These are phyloP conservation scores for Moesziomyces antarcticus DNA, from an alignment of 1,284 basidiomycete genomes.

Conservation along the genomic window DNA sequence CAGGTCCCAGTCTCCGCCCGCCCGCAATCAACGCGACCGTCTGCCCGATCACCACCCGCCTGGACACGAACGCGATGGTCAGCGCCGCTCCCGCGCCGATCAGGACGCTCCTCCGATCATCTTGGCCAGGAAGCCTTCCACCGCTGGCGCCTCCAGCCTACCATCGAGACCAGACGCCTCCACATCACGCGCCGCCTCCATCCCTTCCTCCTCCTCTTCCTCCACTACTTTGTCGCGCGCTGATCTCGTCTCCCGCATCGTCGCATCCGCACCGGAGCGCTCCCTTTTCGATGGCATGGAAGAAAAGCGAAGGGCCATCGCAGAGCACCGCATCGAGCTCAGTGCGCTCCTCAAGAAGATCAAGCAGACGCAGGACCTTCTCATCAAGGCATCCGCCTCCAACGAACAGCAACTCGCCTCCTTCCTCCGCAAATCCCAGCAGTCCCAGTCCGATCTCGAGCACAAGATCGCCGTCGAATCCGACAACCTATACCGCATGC, in stretches of 20 bases:
- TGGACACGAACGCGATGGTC: too few relatives aligned
- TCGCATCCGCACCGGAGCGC: slow-evolving; percentile 2
- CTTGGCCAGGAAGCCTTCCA: too few relatives aligned
- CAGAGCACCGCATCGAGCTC: slow-evolving; percentile 13
- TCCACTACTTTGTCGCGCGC: background rate
- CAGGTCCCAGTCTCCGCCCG: too few relatives aligned
- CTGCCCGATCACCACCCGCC: too few relatives aligned
- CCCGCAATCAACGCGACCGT: too few relatives aligned
- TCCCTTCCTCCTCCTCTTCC: background rate
- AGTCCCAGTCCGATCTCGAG: background rate
- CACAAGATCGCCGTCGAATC: slow-evolving; percentile 13
- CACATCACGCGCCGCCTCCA: background rate
- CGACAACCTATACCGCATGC: slow-evolving; percentile 13
- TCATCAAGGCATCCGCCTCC: slow-evolving; percentile 3
- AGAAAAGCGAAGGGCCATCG: slow-evolving; percentile 13
- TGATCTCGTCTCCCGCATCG: slow-evolving; percentile 9
- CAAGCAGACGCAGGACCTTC: slow-evolving; percentile 5
- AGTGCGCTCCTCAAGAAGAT: slow-evolving; percentile 13
- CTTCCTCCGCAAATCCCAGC: slow-evolving; percentile 11
- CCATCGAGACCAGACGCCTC: slow-evolving; percentile 1
- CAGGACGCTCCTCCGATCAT: too few relatives aligned
- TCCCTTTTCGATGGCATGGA: slow-evolving; percentile 19
- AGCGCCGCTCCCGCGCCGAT: too few relatives aligned
- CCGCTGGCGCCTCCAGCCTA: too few relatives aligned
- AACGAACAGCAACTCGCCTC: slow-evolving; percentile 4